phyloP scores from a whole-genome alignment of 805 yeast species.

The Crinitomyces ghanaensis region DNA sequence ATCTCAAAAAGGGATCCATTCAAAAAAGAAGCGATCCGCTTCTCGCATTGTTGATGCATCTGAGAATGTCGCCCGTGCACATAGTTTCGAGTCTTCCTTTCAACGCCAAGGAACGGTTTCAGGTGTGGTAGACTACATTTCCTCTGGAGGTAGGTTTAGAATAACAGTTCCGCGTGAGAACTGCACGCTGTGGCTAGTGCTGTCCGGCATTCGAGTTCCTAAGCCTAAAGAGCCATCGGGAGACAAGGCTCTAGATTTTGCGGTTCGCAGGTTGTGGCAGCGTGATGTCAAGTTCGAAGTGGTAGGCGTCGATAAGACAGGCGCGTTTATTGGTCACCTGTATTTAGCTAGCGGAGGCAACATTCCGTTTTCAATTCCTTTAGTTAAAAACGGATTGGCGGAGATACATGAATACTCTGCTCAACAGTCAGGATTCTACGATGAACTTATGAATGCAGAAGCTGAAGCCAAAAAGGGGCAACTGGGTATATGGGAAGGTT shows the following conservation, averaged over 20 bases:
- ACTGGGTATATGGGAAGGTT: slow-evolving; percentile 59
- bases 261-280: slow-evolving; percentile 49
- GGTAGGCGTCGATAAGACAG: slow-evolving; percentile 60
- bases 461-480: slow-evolving; percentile 42
- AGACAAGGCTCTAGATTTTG: slow-evolving; percentile 42
- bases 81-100: slow-evolving; percentile 59
- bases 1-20: slow-evolving; percentile 50
- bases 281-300: slow-evolving; percentile 63
- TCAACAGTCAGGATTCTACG: slow-evolving; percentile 40
- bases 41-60: slow-evolving; percentile 70
- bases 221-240: slow-evolving; percentile 27
- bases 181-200: slow-evolving; percentile 51
- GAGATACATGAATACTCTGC: slow-evolving; percentile 57
- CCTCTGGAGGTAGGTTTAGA: slow-evolving; percentile 56
- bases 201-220: slow-evolving; percentile 57
- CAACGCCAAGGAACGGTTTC: slow-evolving; percentile 52
- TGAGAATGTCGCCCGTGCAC: slow-evolving; percentile 59
- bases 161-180: slow-evolving; percentile 63
- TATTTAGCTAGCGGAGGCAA: slow-evolving; percentile 40
- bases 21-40: slow-evolving; percentile 43
- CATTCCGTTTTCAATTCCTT: slow-evolving; percentile 44
- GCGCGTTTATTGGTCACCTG: slow-evolving; percentile 69
- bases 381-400: slow-evolving; percentile 54
- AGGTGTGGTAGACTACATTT: slow-evolving; percentile 63
- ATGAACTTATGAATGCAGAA: slow-evolving; percentile 50